phyloP scores from a whole-genome alignment of 2,329 filamentous ascomycete genomes.

The Alternaria brassicae region DNA sequence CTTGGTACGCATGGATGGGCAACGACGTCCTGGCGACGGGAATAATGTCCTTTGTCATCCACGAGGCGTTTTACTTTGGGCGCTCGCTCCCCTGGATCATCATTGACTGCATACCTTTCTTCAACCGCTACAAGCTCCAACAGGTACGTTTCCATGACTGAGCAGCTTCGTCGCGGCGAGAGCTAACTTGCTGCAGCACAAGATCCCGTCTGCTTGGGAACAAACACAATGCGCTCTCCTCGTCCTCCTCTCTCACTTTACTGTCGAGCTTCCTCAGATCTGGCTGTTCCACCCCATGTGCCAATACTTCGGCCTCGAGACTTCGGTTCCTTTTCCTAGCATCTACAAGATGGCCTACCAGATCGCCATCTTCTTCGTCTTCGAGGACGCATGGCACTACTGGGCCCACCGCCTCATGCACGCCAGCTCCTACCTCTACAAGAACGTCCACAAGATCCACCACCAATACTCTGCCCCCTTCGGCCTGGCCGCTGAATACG shows the following conservation, averaged over 20 bases:
- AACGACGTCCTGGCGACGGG: conserved; percentile 96
- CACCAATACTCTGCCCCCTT: conserved; percentile 99
- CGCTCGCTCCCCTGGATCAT: conserved; percentile 90
- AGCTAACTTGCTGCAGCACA: conserved; percentile 60
- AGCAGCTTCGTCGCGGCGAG: not conserved
- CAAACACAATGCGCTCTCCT: conserved; percentile 94
- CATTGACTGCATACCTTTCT: conserved; percentile 84
- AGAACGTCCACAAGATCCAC: conserved; percentile 97
- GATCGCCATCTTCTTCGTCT: conserved; percentile 90
- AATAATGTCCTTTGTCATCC: conserved; percentile 96
- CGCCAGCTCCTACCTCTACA: conserved; percentile 88
- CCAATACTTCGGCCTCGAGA: conserved; percentile 87
- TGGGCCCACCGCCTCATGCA: conserved; percentile 93
- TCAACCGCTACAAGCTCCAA: conserved; percentile 96
- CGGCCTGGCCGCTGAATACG: conserved; percentile 94
- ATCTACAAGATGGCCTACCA: conserved; percentile 87
- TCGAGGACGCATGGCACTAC: conserved; percentile 99
- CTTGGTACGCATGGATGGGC: conserved; percentile 98
- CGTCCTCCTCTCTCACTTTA: conserved; percentile 94
- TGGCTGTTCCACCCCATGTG: conserved; percentile 99
- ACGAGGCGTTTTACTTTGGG: conserved; percentile 94
- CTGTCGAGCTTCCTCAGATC: conserved; percentile 96
- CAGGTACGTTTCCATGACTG: conserved; percentile 62
- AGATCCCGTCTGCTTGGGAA: conserved; percentile 90
- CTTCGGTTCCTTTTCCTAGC: conserved; percentile 86